phyloP scores from a whole-genome alignment of 352 stramenopile genomes.

The Globisporangium nagaii region DNA sequence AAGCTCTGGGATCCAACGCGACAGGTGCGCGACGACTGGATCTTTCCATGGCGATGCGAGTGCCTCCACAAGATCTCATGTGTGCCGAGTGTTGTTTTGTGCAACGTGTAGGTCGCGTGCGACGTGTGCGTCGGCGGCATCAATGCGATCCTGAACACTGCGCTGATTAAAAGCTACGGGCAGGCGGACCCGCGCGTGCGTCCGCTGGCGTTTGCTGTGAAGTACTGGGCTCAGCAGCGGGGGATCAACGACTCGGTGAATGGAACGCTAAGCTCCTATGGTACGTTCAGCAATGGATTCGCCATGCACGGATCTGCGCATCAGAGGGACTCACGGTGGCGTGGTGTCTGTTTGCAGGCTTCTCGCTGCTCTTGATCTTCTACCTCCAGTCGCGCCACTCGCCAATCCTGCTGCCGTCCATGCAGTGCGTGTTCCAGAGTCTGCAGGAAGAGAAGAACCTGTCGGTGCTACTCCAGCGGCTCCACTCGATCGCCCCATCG shows the following conservation, averaged over 20 bases:
- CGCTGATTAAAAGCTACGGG: conserved; percentile 68
- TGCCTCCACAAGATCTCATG: too few species aligned
- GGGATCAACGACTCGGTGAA: conserved; percentile 96
- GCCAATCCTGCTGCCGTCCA: conserved; percentile 41
- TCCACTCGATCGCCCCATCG: conserved; percentile 56
- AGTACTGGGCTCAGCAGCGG: conserved; percentile 96
- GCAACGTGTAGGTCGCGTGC: conserved; percentile 36
- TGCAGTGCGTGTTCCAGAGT: conserved; percentile 40
- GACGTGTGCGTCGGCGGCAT: conserved; percentile 74
- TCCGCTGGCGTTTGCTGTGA: conserved; percentile 94
- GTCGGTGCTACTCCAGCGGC: conserved; percentile 64
- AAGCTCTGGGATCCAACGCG: conserved; percentile 70
- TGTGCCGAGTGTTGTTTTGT: neutral
- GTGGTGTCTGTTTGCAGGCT: conserved; percentile 32
- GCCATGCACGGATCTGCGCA: too few species aligned
- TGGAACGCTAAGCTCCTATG: conserved; percentile 97
- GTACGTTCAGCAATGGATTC: too few species aligned
- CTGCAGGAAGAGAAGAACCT: conserved; percentile 91
- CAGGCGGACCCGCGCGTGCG: conserved; percentile 75
- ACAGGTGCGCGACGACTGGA: conserved; percentile 27
- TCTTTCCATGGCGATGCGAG: neutral
- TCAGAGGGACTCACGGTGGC: too few species aligned
- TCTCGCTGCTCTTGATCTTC: conserved; percentile 96
- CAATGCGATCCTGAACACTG: conserved; percentile 73
- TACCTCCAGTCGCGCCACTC: conserved; percentile 89